These are phyloP conservation scores for Maudiozyma bulderi DNA, from an alignment of 805 yeast genomes.

Conservation along the genomic window DNA sequence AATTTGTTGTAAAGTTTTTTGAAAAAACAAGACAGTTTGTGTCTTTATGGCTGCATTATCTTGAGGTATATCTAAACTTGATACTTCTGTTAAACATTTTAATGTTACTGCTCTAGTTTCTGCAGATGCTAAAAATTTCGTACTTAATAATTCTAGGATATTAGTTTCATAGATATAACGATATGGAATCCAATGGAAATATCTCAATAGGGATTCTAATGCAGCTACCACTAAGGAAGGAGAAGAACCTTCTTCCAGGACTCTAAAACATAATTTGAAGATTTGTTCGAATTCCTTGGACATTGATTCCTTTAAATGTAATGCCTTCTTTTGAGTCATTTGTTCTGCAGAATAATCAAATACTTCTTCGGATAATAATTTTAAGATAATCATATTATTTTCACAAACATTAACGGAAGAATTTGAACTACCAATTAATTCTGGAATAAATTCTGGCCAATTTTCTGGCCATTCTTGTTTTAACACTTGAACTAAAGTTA, in stretches of 20 bases:
- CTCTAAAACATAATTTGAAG: constrained; percentile 87
- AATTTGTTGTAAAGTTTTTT: constrained; percentile 62
- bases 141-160: constrained; percentile 58
- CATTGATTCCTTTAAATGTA: constrained; percentile 72
- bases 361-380: constrained; percentile 86
- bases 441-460: constrained; percentile 97
- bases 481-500: constrained; percentile 85
- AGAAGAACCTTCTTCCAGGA: constrained; percentile 79
- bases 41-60: constrained; percentile 32
- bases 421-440: constrained; percentile 74
- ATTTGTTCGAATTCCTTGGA: constrained; percentile 86
- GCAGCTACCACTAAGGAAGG: constrained; percentile 80
- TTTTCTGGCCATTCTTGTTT: constrained; percentile 99
- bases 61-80: constrained; percentile 52
- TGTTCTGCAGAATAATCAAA: constrained; percentile 93
- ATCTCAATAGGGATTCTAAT: constrained; percentile 68
- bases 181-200: constrained; percentile 89
- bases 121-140: constrained; percentile 65
- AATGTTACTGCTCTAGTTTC: constrained; percentile 78
- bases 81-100: constrained; percentile 88
- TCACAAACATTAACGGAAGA: constrained; percentile 91
- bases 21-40: constrained; percentile 61
- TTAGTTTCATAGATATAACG: constrained; percentile 86
- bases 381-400: constrained; percentile 89
- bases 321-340: constrained; percentile 92